Conservation (phyloP, 768 basidiomycete species). For the Naganishia vaughanmartiniae region DNA sequence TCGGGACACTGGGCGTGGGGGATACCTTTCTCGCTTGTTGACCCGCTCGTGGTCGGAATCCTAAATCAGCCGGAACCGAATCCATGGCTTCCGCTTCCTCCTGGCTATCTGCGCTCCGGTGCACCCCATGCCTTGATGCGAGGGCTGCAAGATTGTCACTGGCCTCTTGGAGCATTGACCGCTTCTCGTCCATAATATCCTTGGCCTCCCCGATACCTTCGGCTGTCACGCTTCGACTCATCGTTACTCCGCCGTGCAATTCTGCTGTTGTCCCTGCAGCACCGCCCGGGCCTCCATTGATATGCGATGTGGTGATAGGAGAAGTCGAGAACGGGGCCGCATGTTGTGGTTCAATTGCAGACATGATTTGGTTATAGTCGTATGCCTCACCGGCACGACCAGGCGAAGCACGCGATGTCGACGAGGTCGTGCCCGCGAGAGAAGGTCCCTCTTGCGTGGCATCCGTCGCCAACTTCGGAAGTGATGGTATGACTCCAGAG, state of each 20-base stretch:
- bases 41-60: conserved; percentile 1
- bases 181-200: conserved; percentile 22
- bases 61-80: not conserved
- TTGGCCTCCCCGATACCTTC: conserved; percentile 15
- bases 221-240: conserved; percentile 20
- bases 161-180: conserved; percentile 9
- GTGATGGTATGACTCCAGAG: not conserved
- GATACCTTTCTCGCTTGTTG: conserved; percentile 14
- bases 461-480: not conserved
- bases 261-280: not conserved
- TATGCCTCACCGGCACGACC: not conserved
- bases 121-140: not conserved
- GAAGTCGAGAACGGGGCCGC: not conserved
- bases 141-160: conserved; percentile 12
- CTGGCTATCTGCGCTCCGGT: not conserved
- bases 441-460: not conserved
- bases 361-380: conserved; percentile 11
- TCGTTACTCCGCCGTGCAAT: conserved; percentile 16
- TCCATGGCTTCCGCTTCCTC: conserved; percentile 21
- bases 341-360: conserved; percentile 15
- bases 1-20: not conserved
- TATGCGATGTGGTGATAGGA: conserved; percentile 1
- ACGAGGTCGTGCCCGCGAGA: not conserved
- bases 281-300: not conserved
- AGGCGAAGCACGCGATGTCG: not conserved